Evolutionary conservation across 371 early-diverging fungal genomes (phyloP), one percentile per base, ranked within the genome.

Genomic region (Zopfochytrium polystomum): DNA sequence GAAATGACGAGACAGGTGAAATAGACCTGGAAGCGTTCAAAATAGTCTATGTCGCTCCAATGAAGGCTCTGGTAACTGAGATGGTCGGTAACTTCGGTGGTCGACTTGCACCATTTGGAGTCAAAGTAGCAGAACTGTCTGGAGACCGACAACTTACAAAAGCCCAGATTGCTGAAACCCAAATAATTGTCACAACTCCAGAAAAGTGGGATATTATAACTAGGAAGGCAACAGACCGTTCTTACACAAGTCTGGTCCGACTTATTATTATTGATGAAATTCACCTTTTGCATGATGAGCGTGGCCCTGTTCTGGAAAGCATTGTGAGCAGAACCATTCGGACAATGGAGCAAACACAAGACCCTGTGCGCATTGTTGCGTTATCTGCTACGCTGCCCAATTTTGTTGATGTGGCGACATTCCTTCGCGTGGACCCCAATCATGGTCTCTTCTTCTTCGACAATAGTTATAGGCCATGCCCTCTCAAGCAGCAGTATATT

Each of bases 171-270:
- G 82, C 90, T 15, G 91, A 92, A 48, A 92, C 97, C 0, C 92
- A 96, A 67, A 87, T 99, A 67, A 94, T 99, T 64, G 90, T 99
- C 26, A 98, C 98, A 2, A 99, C 99, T 0, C 99, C 99, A 7
- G 99, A 99, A 75, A 99, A 99, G 75, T 99, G 99, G 96, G 99
- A 99, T 77, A 88, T 99, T 29, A 88, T 95, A 50, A 99, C 99
- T 27, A 89, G 99, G 66, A 97, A 96, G 73, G 91, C 91, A 6
- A 89, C 90, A 4, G 96, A 91, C 71, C 83, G 95, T 45, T 90
- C 90, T 57, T 93, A 95, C 74, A 93, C 93, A 29, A 79, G 88
- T 47, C 76, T 93, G 4, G 96, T 98, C 1, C 85, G 92, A 27
- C 80, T 99, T 20, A 80, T 99, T 30, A 95, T 99, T 47, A 89